Evolutionary conservation across 2,329 filamentous ascomycete species (phyloP).

Genomic region (Helotiales sp.): DNA sequence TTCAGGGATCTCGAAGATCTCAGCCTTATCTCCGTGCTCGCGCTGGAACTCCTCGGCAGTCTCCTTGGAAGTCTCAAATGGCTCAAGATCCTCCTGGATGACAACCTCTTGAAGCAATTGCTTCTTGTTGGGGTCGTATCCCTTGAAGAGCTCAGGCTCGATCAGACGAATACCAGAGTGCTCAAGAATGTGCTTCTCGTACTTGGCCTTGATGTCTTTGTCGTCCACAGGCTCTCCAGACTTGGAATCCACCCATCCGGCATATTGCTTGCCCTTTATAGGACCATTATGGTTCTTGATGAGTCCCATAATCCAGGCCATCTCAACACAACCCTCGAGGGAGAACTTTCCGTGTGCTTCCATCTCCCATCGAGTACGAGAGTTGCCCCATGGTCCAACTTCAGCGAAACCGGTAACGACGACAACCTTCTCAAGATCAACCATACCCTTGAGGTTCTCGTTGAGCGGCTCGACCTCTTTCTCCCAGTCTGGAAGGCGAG

Average conservation of each 20-base stretch:
- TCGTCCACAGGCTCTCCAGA: conserved; percentile 94
- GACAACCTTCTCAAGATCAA: conserved; percentile 96
- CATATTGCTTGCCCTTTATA: conserved; percentile 95
- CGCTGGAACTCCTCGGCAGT: conserved; percentile 97
- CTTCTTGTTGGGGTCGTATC: conserved; percentile 98
- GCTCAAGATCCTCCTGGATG: conserved; percentile 94
- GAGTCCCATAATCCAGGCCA: conserved; percentile 99
- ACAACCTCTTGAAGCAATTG: conserved; percentile 97
- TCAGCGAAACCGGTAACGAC: conserved; percentile 97
- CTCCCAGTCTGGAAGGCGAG: conserved; percentile 88
- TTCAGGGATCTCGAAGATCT: conserved; percentile 93
- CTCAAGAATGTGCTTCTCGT: conserved; percentile 95
- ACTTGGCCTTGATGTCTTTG: conserved; percentile 96
- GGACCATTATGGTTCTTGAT: conserved; percentile 98
- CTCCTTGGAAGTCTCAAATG: conserved; percentile 96
- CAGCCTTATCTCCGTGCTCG: conserved; percentile 96
- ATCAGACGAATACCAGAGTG: conserved; percentile 97
- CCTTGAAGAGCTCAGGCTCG: conserved; percentile 94
- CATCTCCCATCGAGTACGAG: conserved; percentile 98
- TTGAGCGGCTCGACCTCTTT: conserved; percentile 88
- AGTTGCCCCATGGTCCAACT: conserved; percentile 97
- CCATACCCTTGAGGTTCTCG: conserved; percentile 91
- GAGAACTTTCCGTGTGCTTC: conserved; percentile 96
- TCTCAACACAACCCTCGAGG: conserved; percentile 95
- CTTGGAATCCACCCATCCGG: conserved; percentile 96